Evolutionary conservation across 805 yeast species (phyloP).

Genomic region (Yarrowia yakushimensis): DNA sequence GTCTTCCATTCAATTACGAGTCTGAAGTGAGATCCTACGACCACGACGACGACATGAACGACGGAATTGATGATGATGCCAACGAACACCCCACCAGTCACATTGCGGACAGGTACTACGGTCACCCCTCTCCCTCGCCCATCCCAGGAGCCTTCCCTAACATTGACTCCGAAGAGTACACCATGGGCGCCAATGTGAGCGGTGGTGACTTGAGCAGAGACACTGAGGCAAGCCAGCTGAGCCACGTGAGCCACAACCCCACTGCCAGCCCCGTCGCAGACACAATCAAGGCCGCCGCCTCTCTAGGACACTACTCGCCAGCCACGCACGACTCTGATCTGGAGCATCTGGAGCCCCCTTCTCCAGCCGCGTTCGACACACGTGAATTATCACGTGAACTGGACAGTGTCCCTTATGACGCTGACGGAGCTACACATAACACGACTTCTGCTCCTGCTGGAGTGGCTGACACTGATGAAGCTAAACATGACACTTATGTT

Average conservation of each 20-base stretch:
- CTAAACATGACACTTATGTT: no score
- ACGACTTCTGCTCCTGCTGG: no score
- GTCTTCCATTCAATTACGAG: background rate
- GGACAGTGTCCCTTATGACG: no score
- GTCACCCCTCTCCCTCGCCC: background rate
- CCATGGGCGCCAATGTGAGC: background rate
- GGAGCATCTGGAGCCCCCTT: background rate
- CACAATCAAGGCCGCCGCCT: background rate
- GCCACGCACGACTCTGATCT: background rate
- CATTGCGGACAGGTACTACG: background rate
- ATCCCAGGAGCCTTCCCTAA: background rate
- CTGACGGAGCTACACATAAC: no score
- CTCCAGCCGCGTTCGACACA: background rate
- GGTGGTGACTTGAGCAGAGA: no score
- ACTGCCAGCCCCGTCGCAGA: no score
- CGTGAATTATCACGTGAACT: background rate
- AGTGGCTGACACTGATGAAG: no score
- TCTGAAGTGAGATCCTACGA: background rate
- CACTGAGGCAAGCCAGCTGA: no score
- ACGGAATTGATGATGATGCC: background rate
- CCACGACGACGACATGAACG: background rate
- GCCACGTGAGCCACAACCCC: no score
- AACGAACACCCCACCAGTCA: background rate
- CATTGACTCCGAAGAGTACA: background rate
- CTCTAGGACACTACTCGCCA: background rate